Evolutionary conservation across 2,329 filamentous ascomycete species (phyloP).

Genomic region (Chaetomiaceae sp.): DNA sequence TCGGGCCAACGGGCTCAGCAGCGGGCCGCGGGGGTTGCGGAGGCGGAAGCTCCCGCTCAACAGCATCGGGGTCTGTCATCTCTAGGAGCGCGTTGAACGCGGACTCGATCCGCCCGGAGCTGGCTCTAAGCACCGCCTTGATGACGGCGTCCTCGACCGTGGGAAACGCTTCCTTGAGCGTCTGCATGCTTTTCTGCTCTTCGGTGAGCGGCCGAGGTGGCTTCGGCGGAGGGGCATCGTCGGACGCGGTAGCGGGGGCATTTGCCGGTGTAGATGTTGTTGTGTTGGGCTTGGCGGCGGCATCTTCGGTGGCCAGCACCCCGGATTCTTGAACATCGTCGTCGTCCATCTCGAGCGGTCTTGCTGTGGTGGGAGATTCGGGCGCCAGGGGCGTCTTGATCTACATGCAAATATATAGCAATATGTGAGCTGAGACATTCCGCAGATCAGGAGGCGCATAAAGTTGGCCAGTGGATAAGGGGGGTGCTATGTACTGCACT

Average conservation of each 20-base stretch:
- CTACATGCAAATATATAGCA: constrained; percentile 28
- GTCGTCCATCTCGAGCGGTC: constrained; percentile 65
- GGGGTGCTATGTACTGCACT: not conserved
- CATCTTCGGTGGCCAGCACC: constrained; percentile 40
- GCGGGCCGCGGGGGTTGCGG: constrained; percentile 75
- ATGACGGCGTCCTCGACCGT: constrained; percentile 74
- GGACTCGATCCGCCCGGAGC: constrained; percentile 80
- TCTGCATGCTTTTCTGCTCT: constrained; percentile 78
- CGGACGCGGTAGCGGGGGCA: constrained; percentile 32
- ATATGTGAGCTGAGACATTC: constrained; percentile 11
- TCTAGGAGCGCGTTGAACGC: constrained; percentile 91
- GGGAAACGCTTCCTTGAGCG: constrained; percentile 91
- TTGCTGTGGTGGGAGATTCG: constrained; percentile 62
- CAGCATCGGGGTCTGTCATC: constrained; percentile 75
- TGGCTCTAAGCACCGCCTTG: constrained; percentile 82
- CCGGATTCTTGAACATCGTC: constrained; percentile 63
- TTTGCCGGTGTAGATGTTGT: constrained; percentile 29
- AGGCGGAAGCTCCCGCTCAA: constrained; percentile 56
- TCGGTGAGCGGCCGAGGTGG: constrained; percentile 79
- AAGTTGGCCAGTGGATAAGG: not conserved
- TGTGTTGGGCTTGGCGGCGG: constrained; percentile 28
- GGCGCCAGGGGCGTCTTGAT: constrained; percentile 44
- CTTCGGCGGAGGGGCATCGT: constrained; percentile 63
- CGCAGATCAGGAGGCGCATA: constrained; percentile 12
- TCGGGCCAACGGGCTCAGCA: constrained; percentile 32